Base-by-base conservation (phyloP, 805 yeast species). In the Cyberlindnera mycetangii region DNA sequence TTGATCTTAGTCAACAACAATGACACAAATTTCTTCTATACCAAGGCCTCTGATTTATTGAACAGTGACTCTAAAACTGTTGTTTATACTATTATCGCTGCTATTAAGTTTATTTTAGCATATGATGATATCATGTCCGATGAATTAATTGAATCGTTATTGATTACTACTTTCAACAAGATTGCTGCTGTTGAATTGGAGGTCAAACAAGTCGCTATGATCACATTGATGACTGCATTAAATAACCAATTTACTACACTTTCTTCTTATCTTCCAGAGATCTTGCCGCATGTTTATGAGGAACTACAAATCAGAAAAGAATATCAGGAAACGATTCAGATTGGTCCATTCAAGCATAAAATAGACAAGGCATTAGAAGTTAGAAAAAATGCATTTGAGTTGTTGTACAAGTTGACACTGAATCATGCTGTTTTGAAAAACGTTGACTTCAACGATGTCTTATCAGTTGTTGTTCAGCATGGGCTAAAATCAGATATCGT, bases 301-400 rank as follows among this genome's bases (percentile, higher is more conserved):
- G 88, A 85, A 56, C 69, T 85, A 37, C 65, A 64, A 11, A 70
- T 81, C 1, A 76, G 75, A 51, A 75, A 72, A 25, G 75, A 76
- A 45, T 81, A 78, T 54, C 76, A 83, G 36, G 81, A 81, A 43
- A 68, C 73, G 16, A 81, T 88, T 27, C 84, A 83, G 37, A 86
- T 89, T 78, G 96, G 96, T 2, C 95, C 95, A 0, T 87, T 84
- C 69, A 86, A 85, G 58, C 90, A 86, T 59, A 80, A 81, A 49
- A 76, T 86, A 32, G 96, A 88, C 55, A 83, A 82, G 52, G 93
- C 89, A 0, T 68, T 85, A 32, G 88, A 81, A 47, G 76, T 79
- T 47, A 72, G 96, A 42, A 85, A 85, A 58, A 74, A 84, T 31
- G 71, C 85, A 7, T 85, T 82, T 60, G 95, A 87, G 56, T 65